A percentile compares a stretch with the other conserved stretches of the same genome.
These are phyloP conservation scores for Oryza australiensis DNA, from an alignment of 176 grass and related monocot species.

Conservation along the genomic window DNA sequence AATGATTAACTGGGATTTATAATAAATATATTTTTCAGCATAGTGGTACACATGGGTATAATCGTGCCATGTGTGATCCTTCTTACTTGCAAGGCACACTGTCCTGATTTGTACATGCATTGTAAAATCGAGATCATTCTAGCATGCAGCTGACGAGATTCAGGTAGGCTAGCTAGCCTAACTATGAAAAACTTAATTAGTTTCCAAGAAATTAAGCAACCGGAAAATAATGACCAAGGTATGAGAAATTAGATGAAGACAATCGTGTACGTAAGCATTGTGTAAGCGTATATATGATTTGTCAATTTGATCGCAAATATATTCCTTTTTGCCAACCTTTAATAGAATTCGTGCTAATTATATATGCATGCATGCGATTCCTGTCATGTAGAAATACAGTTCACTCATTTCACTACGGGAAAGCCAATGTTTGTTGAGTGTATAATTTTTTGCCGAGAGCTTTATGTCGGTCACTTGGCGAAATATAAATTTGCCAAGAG, in stretches of 20 bases:
- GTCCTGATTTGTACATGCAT: background rate
- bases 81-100: constrained; percentile 12
- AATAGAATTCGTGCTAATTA: background rate
- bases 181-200: background rate
- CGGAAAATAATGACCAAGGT: background rate
- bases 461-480: no score
- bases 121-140: background rate
- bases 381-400: background rate
- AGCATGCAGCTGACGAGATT: background rate
- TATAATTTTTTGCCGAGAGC: no score
- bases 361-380: background rate
- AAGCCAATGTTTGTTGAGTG: no score
- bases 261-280: background rate
- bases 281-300: constrained; percentile 1
- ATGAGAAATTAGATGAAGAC: background rate
- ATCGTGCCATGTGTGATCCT: constrained; percentile 2
- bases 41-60: background rate
- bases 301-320: background rate
- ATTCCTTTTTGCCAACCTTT: background rate
- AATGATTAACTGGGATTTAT: background rate
- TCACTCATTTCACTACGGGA: background rate
- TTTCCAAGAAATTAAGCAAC: constrained; percentile 10
- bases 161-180: background rate
- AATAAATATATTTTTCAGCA: background rate
- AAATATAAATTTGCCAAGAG: no score